A percentile compares a stretch with the other conserved stretches of the same genome.
Evolutionary conservation across 208 protist genomes (phyloP).

Genomic region (Wallacemonas sp.): DNA sequence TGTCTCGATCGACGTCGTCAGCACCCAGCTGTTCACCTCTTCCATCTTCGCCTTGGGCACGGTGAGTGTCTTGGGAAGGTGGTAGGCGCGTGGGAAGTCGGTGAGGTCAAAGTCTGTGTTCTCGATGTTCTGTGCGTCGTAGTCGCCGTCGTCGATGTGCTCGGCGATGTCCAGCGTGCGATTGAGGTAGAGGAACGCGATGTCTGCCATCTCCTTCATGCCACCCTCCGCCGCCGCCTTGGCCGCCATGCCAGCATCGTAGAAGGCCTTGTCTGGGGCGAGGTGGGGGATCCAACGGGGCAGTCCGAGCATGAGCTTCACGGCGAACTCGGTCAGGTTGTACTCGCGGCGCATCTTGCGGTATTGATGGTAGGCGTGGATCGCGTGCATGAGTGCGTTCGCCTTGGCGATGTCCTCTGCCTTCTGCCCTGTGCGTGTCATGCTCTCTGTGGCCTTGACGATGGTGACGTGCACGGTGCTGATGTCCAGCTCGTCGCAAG

Average conservation of each 20-base stretch:
- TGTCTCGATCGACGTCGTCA: slow-evolving; percentile 88
- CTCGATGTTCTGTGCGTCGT: slow-evolving; percentile 74
- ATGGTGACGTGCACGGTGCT: slow-evolving; percentile 55
- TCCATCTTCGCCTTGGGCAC: slow-evolving; percentile 58
- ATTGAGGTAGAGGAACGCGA: slow-evolving; percentile 96
- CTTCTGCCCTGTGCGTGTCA: slow-evolving; percentile 78
- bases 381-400: slow-evolving; percentile 59
- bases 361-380: slow-evolving; percentile 85
- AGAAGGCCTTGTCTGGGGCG: slow-evolving; percentile 95
- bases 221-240: slow-evolving; percentile 38
- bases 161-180: slow-evolving; percentile 95
- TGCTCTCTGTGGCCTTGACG: slow-evolving; percentile 71
- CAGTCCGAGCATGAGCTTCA: slow-evolving; percentile 89
- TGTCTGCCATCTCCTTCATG: slow-evolving; percentile 33
- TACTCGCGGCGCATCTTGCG: slow-evolving; percentile 59
- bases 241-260: slow-evolving; percentile 93
- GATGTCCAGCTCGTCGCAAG: slow-evolving; percentile 41
- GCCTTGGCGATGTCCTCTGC: slow-evolving; percentile 73
- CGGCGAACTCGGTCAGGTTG: slow-evolving; percentile 64
- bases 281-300: slow-evolving; percentile 91
- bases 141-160: slow-evolving; percentile 90
- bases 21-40: slow-evolving; percentile 91
- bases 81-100: slow-evolving; percentile 89
- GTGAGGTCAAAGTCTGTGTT: slow-evolving; percentile 90
- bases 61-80: slow-evolving; percentile 56